Evolutionary conservation across 78 protist genomes (phyloP), one percentile per base, ranked within the genome.

Genomic region (Dictyostelium discoideum): DNA sequence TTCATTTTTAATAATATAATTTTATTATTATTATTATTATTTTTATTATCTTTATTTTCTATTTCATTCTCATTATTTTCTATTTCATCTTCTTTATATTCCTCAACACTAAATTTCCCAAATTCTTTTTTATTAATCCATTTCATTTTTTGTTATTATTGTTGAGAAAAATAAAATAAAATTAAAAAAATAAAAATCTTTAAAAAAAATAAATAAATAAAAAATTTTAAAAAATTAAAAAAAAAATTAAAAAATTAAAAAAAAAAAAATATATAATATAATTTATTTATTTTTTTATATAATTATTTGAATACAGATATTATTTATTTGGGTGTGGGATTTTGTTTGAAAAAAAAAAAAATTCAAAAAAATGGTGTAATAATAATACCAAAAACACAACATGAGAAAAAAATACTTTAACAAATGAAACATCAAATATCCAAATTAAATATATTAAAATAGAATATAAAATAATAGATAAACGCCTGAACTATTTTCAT

Each of bases 101-200:
- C 54, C 20, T 78, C 85, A 46, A 88, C 81, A 42, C 44, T 24
- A 24, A 72, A 78, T 39, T 88, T 83, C 20, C 93, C 93, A 88
- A 88, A 88, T 32, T 80, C 85, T 46, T 80, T 88, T 88, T 60
- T 37, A n/a, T 74, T 76, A 74, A 18, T 86, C 73, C 42, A 42
- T 29, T 85, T n/a, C 22, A 42, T 46, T 46, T 32, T 29, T 9
- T 85, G 0, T 24, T 39, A 37, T 24, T 37, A 39, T 42, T 42
- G 46, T 42, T 5, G 7, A 5, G 3, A 5, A 42, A 42, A 42
- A 42, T 42, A 42, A 42, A 42, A 42, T 42, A 42, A 42, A 42
- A 42, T 2, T 42, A 3, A 42, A 5, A 42, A 42, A 42, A 42
- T 5, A 42, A 42, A 42, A 42, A 32, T 32, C 37, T 32, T 32